Conservation (phyloP, 2,329 filamentous ascomycete genomes). For the Microsporum canis region DNA sequence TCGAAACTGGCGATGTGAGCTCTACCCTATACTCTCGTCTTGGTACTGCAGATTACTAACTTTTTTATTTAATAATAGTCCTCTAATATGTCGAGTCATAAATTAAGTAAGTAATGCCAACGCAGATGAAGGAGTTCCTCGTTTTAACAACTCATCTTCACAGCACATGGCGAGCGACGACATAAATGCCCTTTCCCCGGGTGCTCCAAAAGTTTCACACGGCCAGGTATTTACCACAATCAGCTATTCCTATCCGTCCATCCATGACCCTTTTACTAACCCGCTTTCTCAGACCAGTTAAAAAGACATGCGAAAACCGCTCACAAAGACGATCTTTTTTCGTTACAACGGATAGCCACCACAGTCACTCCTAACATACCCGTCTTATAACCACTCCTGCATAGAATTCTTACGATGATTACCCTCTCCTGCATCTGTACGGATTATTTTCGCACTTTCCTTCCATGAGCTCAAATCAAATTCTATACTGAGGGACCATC, state of each 20-base stretch:
- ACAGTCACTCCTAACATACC: constrained; percentile 16
- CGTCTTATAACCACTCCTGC: constrained; percentile 14
- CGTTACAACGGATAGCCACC: constrained; percentile 15
- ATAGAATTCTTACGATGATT: neutral
- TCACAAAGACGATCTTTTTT: constrained; percentile 21
- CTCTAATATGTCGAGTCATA: constrained; percentile 37
- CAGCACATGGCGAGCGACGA: constrained; percentile 32
- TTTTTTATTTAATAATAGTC: constrained; percentile 21
- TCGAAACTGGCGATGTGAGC: constrained; percentile 35
- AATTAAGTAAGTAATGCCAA: constrained; percentile 26
- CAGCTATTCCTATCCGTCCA: neutral
- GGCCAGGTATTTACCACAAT: constrained; percentile 26
- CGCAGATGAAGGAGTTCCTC: neutral
- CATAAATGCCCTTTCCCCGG: constrained; percentile 32
- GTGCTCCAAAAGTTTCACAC: constrained; percentile 35
- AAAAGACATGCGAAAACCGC: constrained; percentile 32
- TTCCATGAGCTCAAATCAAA: neutral
- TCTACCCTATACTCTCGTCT: neutral
- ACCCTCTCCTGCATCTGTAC: neutral
- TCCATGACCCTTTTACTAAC: neutral
- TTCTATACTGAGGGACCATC: neutral
- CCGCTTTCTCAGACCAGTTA: constrained; percentile 26
- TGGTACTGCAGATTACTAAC: neutral
- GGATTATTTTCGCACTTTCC: neutral
- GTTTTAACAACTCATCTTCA: constrained; percentile 9